Percentiles rank a stretch among this genome's conserved stretches.
phyloP scores from a whole-genome alignment of 345 rosid genomes.

The Citrus maxima region DNA sequence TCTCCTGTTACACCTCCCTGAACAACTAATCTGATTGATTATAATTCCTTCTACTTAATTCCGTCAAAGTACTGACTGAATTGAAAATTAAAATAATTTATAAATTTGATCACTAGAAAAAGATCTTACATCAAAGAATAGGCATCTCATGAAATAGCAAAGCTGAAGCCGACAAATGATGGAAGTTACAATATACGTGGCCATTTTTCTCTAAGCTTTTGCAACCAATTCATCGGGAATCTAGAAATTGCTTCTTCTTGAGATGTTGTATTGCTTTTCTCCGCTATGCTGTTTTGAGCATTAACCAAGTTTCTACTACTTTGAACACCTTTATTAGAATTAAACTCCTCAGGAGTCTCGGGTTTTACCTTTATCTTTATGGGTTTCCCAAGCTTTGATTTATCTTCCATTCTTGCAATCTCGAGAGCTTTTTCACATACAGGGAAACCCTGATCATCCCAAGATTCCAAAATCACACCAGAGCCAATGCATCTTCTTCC shows the following conservation, averaged over 20 bases:
- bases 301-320: neutral
- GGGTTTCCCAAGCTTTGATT: conserved; percentile 81
- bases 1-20: too few relatives aligned
- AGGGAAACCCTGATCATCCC: conserved; percentile 83
- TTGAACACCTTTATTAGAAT: neutral
- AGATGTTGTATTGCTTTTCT: neutral
- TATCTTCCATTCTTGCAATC: conserved; percentile 72
- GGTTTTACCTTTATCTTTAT: conserved; percentile 70
- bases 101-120: too few relatives aligned
- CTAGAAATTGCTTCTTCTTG: conserved; percentile 1
- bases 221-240: conserved; percentile 9
- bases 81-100: too few relatives aligned
- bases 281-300: neutral
- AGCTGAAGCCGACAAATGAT: too few relatives aligned
- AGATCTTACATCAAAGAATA: too few relatives aligned
- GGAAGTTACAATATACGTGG: too few relatives aligned
- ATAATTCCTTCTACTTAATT: too few relatives aligned
- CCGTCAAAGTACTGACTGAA: too few relatives aligned
- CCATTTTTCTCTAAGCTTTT: conserved; percentile 10
- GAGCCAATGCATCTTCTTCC: conserved; percentile 75
- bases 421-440: conserved; percentile 80
- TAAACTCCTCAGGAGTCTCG: conserved; percentile 17
- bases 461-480: conserved; percentile 80
- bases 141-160: too few relatives aligned
- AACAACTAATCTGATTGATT: too few relatives aligned